Evolutionary conservation across 768 basidiomycete genomes (phyloP), one percentile per base, ranked within the genome.

Genomic region (Naganishia randhawae): DNA sequence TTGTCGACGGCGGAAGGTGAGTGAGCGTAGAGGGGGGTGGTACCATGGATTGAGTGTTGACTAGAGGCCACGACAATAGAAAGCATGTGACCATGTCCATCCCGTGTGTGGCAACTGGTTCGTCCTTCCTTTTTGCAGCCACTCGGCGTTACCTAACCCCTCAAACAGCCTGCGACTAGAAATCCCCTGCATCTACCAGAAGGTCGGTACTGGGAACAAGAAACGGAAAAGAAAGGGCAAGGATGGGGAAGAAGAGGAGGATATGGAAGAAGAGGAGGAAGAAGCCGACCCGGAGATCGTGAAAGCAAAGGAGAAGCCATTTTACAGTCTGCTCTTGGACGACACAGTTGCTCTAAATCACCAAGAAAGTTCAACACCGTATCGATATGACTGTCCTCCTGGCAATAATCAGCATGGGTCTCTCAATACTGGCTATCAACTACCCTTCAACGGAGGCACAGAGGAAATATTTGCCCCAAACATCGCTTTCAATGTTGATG

Each of bases 61-160:
- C 8, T 25, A 25, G 7, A 1, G 22, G 32, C 16, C n/a, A n/a
- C n/a, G 42, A 50, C 29, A 4, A 27, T 57, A 67, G 66, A 67
- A 67, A 67, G 66, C 66, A 35, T 67, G 66, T 22, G 66, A 67
- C 37, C 53, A 67, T 13, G 25, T 54, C 3, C 66, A 67, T 31
- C 66, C 66, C 29, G 66, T 67, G 16, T 67, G 66, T n/a, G 53
- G 55, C 9, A 67, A 55, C 66, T 67, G 66, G 66, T 67, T 11
- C 14, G 66, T 55, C 25, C 1, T 32, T 32, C 16, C 14, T 45
- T 22, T 19, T 10, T 25, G 8, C 37, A 27, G 1, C 39, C 5
- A 3, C 8, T 14, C 63, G 25, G 33, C 31, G 13, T n/a, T 37
- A 22, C 11, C 35, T 17, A 11, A 19, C 42, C 17, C 17, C 10